Evolutionary conservation across 306 rosid genomes (phyloP), one percentile per base, ranked within the genome.

Genomic region (Acacia acuminata): DNA sequence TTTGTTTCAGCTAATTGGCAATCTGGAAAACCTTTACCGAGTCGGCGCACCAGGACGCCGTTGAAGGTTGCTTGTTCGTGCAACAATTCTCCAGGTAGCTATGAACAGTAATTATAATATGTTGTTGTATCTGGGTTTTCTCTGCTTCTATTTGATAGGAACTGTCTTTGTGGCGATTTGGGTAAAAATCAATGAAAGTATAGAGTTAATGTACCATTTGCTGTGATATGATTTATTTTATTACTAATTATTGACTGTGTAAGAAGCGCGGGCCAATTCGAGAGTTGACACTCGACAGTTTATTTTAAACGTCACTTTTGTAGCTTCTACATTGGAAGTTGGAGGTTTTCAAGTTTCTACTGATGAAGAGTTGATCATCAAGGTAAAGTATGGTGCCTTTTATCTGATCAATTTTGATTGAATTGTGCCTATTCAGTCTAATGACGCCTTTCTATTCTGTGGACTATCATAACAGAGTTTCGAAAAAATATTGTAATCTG

Each of bases 41-140:
- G 71, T 75, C 79, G 78, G 50, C 76, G 60, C 56, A 86, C 73
- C 34, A 81, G 55, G 50, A 58, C 68, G 22, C 82, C 88, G 36
- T 77, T 86, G 69, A 85, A 50, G 76, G 80, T 84, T 84, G 80
- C 89, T 16, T 86, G 89, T 76, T 90, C 86, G 20, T 81, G 77
- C 78, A 81, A 88, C 60, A 86, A 86, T 63, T 60, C 75, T 88
- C 81, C 93, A 90, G 97, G 98, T 94, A 75, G 42, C 53, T 77
- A 43, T 48, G 1, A 20, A n/a, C 58, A 40, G 9, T 74, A 22
- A 17, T 9, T 40, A 44, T 12, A 19, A 3, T n/a, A 9, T 77
- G 24, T 10, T 77, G 53, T 77, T 77, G n/a, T 61, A 22, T n/a
- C 20, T 44, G 36, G 27, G 53, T 70, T 71, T 43, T 48, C 61